A percentile compares a stretch with the other conserved stretches of the same genome.
phyloP scores from a whole-genome alignment of 768 basidiomycete species.

The Guyanaporus albipodus region DNA sequence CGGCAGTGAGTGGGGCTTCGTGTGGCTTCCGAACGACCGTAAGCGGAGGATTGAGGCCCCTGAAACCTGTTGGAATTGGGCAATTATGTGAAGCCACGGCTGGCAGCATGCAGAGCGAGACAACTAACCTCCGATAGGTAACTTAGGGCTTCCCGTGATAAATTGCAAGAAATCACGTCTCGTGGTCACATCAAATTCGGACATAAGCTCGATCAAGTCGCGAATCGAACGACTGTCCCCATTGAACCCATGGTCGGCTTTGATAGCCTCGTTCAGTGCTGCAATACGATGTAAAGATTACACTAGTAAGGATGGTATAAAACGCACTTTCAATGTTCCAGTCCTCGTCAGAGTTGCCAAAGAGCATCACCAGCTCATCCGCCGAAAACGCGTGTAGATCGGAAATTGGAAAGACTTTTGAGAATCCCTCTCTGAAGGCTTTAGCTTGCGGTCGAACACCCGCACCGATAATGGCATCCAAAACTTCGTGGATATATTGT shows the following conservation, averaged over 20 bases:
- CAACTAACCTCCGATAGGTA: slow-evolving; percentile 87
- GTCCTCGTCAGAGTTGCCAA: slow-evolving; percentile 97
- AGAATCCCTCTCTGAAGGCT: slow-evolving; percentile 93
- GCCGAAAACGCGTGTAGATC: slow-evolving; percentile 91
- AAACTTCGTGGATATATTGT: slow-evolving; percentile 82
- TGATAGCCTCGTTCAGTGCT: slow-evolving; percentile 88
- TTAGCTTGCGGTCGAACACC: slow-evolving; percentile 77
- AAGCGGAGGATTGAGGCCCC: slow-evolving; percentile 86
- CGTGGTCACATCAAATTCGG: slow-evolving; percentile 64
- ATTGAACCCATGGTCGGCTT: slow-evolving; percentile 98
- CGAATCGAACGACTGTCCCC: slow-evolving; percentile 90
- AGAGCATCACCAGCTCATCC: slow-evolving; percentile 93
- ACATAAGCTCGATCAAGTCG: slow-evolving; percentile 83
- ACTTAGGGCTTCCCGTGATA: slow-evolving; percentile 94
- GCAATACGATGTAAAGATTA: slow-evolving; percentile 4
- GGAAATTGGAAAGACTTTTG: slow-evolving; percentile 90
- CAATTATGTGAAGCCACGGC: neutral
- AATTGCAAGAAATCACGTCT: slow-evolving; percentile 93
- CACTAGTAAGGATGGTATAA: neutral
- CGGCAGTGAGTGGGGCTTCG: slow-evolving; percentile 83
- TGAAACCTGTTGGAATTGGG: slow-evolving; percentile 62
- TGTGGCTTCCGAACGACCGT: slow-evolving; percentile 98
- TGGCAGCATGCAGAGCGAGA: neutral
- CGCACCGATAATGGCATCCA: slow-evolving; percentile 83
- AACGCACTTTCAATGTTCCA: slow-evolving; percentile 88